Evolutionary conservation across 2,329 filamentous ascomycete genomes (phyloP).

Genomic region (Clonostachys chloroleuca): DNA sequence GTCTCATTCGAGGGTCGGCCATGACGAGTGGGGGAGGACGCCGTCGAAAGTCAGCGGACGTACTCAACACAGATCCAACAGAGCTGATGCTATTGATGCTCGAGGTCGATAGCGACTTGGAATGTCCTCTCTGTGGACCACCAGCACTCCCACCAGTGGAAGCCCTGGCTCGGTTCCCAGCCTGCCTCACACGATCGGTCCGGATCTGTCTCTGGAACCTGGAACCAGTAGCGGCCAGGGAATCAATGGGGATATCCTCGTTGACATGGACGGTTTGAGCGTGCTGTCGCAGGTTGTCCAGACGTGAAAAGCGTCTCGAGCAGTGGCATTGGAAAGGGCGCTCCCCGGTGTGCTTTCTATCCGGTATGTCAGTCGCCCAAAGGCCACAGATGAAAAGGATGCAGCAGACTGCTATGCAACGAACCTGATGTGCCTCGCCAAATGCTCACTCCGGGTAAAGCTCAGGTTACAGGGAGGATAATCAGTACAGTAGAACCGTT

Average conservation of each 20-base stretch:
- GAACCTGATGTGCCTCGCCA: slow-evolving; percentile 89
- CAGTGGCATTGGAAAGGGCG: slow-evolving; percentile 96
- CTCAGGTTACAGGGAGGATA: slow-evolving; percentile 91
- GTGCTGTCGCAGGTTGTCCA: slow-evolving; percentile 95
- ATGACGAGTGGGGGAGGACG: slow-evolving; percentile 81
- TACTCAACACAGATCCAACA: slow-evolving; percentile 58
- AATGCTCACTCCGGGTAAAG: slow-evolving; percentile 93
- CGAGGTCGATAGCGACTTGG: slow-evolving; percentile 80
- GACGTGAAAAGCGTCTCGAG: slow-evolving; percentile 82
- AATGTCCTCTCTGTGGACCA: slow-evolving; percentile 72
- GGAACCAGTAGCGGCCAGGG: slow-evolving; percentile 86
- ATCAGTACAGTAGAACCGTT: slow-evolving; percentile 93
- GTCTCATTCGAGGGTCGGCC: slow-evolving; percentile 63
- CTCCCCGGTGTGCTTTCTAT: slow-evolving; percentile 93
- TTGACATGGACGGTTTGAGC: slow-evolving; percentile 97
- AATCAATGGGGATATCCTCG: slow-evolving; percentile 92
- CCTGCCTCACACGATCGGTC: slow-evolving; percentile 76
- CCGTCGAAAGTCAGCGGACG: slow-evolving; percentile 63
- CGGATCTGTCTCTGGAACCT: slow-evolving; percentile 89
- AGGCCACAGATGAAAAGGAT: not conserved
- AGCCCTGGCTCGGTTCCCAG: slow-evolving; percentile 68
- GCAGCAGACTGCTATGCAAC: slow-evolving; percentile 1
- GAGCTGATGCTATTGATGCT: slow-evolving; percentile 77
- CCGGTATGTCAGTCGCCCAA: slow-evolving; percentile 1
- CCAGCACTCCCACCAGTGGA: slow-evolving; percentile 72